phyloP scores from a whole-genome alignment of 1,284 basidiomycete genomes.

The Calocybe gambosa region DNA sequence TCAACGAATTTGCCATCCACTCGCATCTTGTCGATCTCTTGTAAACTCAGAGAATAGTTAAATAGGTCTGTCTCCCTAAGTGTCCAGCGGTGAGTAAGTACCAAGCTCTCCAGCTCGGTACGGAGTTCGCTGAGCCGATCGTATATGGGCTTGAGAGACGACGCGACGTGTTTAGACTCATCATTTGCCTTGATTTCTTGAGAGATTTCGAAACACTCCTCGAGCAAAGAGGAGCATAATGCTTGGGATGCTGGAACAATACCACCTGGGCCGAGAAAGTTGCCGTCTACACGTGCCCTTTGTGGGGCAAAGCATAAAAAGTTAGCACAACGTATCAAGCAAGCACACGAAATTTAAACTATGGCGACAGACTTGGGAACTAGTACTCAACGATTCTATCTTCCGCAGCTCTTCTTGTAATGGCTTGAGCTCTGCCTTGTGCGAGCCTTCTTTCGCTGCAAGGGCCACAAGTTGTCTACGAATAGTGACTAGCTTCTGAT shows the following conservation, averaged over 20 bases:
- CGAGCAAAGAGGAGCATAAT: conserved; percentile 82
- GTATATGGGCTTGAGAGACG: conserved; percentile 90
- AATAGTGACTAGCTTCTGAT: conserved; percentile 84
- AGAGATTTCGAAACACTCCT: conserved; percentile 95
- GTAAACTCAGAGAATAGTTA: conserved; percentile 90
- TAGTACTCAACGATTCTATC: conserved; percentile 85
- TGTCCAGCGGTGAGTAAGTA: conserved; percentile 96
- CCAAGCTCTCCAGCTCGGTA: conserved; percentile 82
- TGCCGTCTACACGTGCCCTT: conserved; percentile 91
- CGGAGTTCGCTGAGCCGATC: conserved; percentile 88
- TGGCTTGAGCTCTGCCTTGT: conserved; percentile 85
- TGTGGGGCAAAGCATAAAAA: conserved; percentile 8
- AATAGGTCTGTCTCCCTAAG: conserved; percentile 93
- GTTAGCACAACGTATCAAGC: conserved; percentile 15
- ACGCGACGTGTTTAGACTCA: conserved; percentile 85
- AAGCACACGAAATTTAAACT: conserved; percentile 19
- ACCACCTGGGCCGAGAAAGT: conserved; percentile 91
- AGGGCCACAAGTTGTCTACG: conserved; percentile 87
- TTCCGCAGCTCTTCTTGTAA: conserved; percentile 90
- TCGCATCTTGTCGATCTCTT: conserved; percentile 96
- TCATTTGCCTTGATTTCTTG: conserved; percentile 96
- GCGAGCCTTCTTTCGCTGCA: conserved; percentile 79
- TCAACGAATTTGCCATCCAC: conserved; percentile 98
- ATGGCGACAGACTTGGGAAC: conserved; percentile 27
- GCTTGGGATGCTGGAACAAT: conserved; percentile 89